Base-by-base conservation (phyloP, 225 moss, liverwort and hornwort species). In the Thuidium tamariscinum region DNA sequence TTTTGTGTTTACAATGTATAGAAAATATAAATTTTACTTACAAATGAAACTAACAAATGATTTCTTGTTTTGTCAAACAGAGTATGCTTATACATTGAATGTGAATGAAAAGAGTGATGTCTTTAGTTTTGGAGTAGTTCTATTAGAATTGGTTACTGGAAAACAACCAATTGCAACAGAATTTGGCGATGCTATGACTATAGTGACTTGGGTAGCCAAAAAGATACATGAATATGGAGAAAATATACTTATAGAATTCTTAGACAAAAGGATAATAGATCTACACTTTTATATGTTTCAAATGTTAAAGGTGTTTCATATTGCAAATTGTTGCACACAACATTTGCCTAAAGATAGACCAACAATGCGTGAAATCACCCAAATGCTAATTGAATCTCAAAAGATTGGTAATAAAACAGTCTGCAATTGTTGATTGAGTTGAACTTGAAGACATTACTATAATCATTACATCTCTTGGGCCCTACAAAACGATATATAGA, bases 41-140 rank as follows among this genome's bases (percentile, higher is more conserved):
- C 8, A n/a, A 5, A 20, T 48, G 3, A 61, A 80, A 75, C 64
- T 86, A 41, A 88, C 68, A 26, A 26, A 37, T n/a, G 2, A 2
- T 72, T 17, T 7, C 66, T 74, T 82, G 10, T 44, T 25, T 4
- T 77, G n/a, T 42, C 3, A 17, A 83, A 86, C 90, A 92, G 92
- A 93, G 71, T 95, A 95, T 82, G 91, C 92, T 21, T 95, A 92
- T 8, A 95, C 94, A 37, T 65, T 93, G 46, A 91, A 94, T 22
- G 91, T 95, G 37, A 90, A 94, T 83, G 95, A 95, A 82, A 95
- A 95, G 64, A 95, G 94, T 9, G 95, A 95, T 7, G 54, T 95
- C 1, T 95, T 92, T 1, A 95, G 92, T 75, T 95, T 95, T 88
- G 95, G 95, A 17, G 91, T 94, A 15, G 93, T 95, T 9, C 88